Conservation (phyloP, 805 yeast genomes). For the Candida andamanensis region DNA sequence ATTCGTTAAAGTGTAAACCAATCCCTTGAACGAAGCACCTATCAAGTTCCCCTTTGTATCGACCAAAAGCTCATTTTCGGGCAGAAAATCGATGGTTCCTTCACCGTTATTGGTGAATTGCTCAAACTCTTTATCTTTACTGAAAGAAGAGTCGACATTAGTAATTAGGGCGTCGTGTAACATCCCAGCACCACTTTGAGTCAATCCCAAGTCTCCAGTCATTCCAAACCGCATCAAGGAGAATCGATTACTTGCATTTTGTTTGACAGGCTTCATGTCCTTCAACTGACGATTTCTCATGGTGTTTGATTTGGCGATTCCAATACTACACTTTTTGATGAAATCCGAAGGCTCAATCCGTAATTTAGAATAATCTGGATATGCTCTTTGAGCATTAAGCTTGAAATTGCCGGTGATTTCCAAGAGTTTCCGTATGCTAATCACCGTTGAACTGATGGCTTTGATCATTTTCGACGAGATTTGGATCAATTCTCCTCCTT, state of each 20-base stretch:
- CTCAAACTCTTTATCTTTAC: slow-evolving; percentile 32
- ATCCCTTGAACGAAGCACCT: slow-evolving; percentile 69
- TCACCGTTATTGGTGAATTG: slow-evolving; percentile 21
- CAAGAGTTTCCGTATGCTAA: slow-evolving; percentile 47
- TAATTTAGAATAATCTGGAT: slow-evolving; percentile 59
- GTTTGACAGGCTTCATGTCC: slow-evolving; percentile 15
- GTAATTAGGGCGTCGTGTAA: slow-evolving; percentile 29
- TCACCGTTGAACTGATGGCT: slow-evolving; percentile 45
- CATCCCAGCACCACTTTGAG: slow-evolving; percentile 45
- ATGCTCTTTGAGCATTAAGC: slow-evolving; percentile 51
- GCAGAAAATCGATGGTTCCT: slow-evolving; percentile 7
- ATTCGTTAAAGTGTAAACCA: slow-evolving; percentile 62
- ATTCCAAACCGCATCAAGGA: slow-evolving; percentile 49
- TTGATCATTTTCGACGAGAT: slow-evolving; percentile 58
- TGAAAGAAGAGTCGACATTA: slow-evolving; percentile 25
- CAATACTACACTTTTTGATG: slow-evolving; percentile 55
- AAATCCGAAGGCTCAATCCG: slow-evolving; percentile 57
- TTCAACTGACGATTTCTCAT: slow-evolving; percentile 18
- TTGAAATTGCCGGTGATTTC: slow-evolving; percentile 63
- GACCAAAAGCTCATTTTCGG: slow-evolving; percentile 44
- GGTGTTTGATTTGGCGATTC: slow-evolving; percentile 43
- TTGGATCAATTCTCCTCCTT: slow-evolving; percentile 61
- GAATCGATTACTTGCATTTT: slow-evolving; percentile 35
- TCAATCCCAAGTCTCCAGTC: slow-evolving; percentile 43
- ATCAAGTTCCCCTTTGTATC: slow-evolving; percentile 49